Base-by-base conservation (phyloP, 208 protist genomes). In the Acanthamoeba pearcei region DNA sequence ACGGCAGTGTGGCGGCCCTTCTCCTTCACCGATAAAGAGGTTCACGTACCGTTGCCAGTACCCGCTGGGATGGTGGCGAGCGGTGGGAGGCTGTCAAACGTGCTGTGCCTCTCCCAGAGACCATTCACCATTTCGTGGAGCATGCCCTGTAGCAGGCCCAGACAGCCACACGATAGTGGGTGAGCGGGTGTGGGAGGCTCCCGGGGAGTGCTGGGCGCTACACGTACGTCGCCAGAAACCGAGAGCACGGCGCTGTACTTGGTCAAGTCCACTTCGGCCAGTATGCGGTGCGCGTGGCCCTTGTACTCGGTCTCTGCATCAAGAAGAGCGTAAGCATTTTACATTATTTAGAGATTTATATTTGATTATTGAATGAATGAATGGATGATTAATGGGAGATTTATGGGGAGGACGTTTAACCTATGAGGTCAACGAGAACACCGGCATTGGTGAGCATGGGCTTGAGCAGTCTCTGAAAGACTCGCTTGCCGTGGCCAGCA, bases 161-260 rank as follows among this genome's bases (percentile, higher is more conserved):
- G 38, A 42, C 38, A 42, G 64, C 1, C 64, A 70, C 24, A 5
- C 64, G 2, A 13, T 35, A 27, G 3, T 29, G 42, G 5, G 76
- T 85, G 38, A 60, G 76, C 1, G 0, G 17, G 32, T 22, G 38
- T 22, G 70, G 29, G 8, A 32, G 68, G 68, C 32, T 13, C 1
- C 29, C 66, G 22, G 29, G 66, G 66, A 10, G 22, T 12, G 13
- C 13, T 27, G 60, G 17, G 60, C 60, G 12, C 12, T 19, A 9
- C 15, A n/a, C 51, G 22, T 88, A 88, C 80, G 80, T 88, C 80
- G 0, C 80, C 80, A 27, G 80, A 88, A 27, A 88, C 51, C 4
- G 80, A 88, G 80, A 88, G 51, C 24, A 88, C 51, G 80, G 80
- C 80, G 51, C n/a, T 64, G 80, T 88, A 88, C 53, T 88, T 88